Percentiles rank a stretch among this genome's conserved stretches.
Conservation (phyloP, 345 rosid genomes). For the Gossypium bickii region DNA sequence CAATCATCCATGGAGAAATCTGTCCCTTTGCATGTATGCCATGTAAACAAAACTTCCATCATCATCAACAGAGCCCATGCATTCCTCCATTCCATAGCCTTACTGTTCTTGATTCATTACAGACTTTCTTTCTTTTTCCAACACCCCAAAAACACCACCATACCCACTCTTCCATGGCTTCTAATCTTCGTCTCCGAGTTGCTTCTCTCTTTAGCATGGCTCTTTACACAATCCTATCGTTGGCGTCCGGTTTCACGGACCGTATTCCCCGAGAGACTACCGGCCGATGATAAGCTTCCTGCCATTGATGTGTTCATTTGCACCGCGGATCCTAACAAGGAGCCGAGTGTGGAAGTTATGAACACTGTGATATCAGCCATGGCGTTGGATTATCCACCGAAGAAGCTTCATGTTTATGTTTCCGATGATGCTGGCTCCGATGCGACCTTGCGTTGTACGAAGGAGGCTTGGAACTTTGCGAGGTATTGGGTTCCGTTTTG, state of each 20-base stretch:
- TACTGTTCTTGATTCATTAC: conserved; percentile 27
- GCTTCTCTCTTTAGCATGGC: conserved; percentile 36
- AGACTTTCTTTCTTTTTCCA: conserved; percentile 30
- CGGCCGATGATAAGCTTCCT: conserved; percentile 12
- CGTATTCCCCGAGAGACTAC: conserved; percentile 31
- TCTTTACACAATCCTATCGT: conserved; percentile 21
- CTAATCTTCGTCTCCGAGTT: conserved; percentile 28
- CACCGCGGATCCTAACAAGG: conserved; percentile 32
- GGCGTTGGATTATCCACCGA: conserved; percentile 34
- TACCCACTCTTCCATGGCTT: conserved; percentile 18
- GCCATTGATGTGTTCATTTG: conserved; percentile 31
- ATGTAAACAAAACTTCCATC: conserved; percentile 15
- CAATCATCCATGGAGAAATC: conserved; percentile 17
- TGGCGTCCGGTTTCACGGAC: conserved; percentile 36
- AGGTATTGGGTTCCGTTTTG: conserved; percentile 52
- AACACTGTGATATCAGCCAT: conserved; percentile 32
- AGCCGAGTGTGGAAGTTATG: conserved; percentile 31
- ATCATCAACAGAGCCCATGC: conserved; percentile 26
- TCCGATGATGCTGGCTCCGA: conserved; percentile 21
- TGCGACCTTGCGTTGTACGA: conserved; percentile 30
- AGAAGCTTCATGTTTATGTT: conserved; percentile 32
- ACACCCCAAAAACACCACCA: neutral
- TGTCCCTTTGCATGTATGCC: conserved; percentile 29
- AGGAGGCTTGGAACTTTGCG: conserved; percentile 40
- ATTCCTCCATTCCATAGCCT: conserved; percentile 31